phyloP scores from a whole-genome alignment of 495 filamentous ascomycete genomes.

The Hyaloscypha finlandica region DNA sequence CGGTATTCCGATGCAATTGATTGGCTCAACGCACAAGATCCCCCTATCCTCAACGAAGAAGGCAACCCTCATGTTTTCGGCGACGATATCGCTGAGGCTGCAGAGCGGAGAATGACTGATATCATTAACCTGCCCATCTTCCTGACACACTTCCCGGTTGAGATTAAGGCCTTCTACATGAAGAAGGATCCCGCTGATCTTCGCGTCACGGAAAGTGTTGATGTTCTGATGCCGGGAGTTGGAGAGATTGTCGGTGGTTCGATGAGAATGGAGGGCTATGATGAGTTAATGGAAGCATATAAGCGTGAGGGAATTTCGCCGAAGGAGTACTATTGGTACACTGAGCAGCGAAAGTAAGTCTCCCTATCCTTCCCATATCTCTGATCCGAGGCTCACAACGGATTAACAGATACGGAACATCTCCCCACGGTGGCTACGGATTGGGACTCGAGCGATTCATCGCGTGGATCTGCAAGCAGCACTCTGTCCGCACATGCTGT shows the following conservation, averaged over 20 bases:
- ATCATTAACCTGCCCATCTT: conserved; percentile 94
- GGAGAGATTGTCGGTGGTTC: conserved; percentile 96
- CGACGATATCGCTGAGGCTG: conserved; percentile 98
- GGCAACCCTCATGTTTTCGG: conserved; percentile 87
- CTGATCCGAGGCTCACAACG: conserved; percentile 29
- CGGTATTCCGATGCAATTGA: conserved; percentile 90
- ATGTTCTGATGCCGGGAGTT: conserved; percentile 94
- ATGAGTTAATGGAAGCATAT: conserved; percentile 90
- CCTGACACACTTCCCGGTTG: conserved; percentile 93
- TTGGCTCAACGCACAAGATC: conserved; percentile 84
- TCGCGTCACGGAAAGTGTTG: conserved; percentile 94
- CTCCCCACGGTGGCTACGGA: conserved; percentile 94
- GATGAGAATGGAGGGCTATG: conserved; percentile 93
- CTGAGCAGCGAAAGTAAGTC: conserved; percentile 95
- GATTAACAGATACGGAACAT: conserved; percentile 77
- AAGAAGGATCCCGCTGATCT: conserved; percentile 80
- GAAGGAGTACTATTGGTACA: conserved; percentile 97
- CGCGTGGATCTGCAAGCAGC: conserved; percentile 91
- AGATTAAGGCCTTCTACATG: conserved; percentile 99
- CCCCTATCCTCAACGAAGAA: conserved; percentile 84
- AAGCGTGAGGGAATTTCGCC: conserved; percentile 83
- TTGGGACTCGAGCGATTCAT: conserved; percentile 95
- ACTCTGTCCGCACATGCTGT: conserved; percentile 86
- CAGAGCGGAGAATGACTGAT: conserved; percentile 96
- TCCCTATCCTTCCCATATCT: background rate